Conservation (phyloP, 2,329 filamentous ascomycete genomes). For the Monilinia aucupariae region DNA sequence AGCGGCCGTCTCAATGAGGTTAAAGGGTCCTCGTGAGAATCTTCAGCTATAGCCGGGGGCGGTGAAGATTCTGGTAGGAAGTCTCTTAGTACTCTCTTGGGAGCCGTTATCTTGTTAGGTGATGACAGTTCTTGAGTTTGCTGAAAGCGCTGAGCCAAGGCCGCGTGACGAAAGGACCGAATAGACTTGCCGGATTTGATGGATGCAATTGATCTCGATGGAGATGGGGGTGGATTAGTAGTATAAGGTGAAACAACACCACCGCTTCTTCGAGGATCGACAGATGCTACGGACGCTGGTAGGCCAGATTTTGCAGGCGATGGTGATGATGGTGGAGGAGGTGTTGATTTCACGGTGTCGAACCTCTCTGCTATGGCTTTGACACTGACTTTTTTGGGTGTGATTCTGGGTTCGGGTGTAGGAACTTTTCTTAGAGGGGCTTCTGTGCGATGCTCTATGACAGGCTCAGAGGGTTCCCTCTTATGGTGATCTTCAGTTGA, state of each 20-base stretch:
- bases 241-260: conserved; percentile 30
- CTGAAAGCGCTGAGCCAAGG: conserved; percentile 2
- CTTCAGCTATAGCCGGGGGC: not conserved
- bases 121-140: conserved; percentile 19
- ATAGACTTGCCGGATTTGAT: conserved; percentile 22
- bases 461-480: not conserved
- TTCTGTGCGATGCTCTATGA: not conserved
- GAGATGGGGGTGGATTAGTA: conserved; percentile 27
- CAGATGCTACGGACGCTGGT: conserved; percentile 6
- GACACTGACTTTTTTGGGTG: conserved; percentile 23
- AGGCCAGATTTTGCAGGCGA: conserved; percentile 9
- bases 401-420: not conserved
- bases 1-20: not conserved
- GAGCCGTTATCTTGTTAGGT: conserved; percentile 22
- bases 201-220: conserved; percentile 29
- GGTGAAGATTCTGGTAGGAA: conserved; percentile 2
- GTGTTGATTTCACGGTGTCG: conserved; percentile 18
- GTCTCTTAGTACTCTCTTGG: conserved; percentile 17
- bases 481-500: conserved; percentile 1
- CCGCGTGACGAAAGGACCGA: conserved; percentile 13
- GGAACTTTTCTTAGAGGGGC: not conserved
- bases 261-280: not conserved
- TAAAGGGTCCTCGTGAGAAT: conserved; percentile 5
- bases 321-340: conserved; percentile 21
- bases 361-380: conserved; percentile 33